These are phyloP conservation scores for Phialophora verrucosa DNA, from an alignment of 2,329 filamentous ascomycete species.

Conservation along the genomic window DNA sequence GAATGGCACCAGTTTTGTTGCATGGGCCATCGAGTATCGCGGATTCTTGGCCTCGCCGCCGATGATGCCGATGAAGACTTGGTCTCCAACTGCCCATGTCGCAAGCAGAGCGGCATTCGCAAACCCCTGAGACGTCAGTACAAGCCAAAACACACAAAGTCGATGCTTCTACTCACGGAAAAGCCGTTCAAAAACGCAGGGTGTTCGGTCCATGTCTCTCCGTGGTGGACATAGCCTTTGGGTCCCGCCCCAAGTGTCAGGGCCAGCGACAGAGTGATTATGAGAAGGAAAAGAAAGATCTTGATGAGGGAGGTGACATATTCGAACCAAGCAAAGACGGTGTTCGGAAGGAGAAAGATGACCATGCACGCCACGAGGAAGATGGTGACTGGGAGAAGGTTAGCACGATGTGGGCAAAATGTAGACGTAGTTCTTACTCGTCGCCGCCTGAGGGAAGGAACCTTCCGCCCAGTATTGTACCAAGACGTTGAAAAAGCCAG, in stretches of 20 bases:
- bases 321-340: slow-evolving; percentile 48
- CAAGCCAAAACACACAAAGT: background rate
- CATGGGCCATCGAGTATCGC: slow-evolving; percentile 46
- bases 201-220: slow-evolving; percentile 44
- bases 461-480: slow-evolving; percentile 40
- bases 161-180: slow-evolving; percentile 24
- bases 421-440: slow-evolving; percentile 17
- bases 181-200: slow-evolving; percentile 47
- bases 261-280: slow-evolving; percentile 47
- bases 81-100: slow-evolving; percentile 43
- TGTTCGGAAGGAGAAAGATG: slow-evolving; percentile 31
- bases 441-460: slow-evolving; percentile 22
- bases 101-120: slow-evolving; percentile 43
- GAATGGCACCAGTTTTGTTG: slow-evolving; percentile 43
- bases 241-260: slow-evolving; percentile 51
- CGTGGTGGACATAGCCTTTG: slow-evolving; percentile 43
- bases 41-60: slow-evolving; percentile 47
- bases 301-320: slow-evolving; percentile 47
- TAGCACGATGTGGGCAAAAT: background rate
- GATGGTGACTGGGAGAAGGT: slow-evolving; percentile 6
- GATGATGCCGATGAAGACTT: slow-evolving; percentile 46
- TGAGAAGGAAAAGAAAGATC: slow-evolving; percentile 46
- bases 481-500: slow-evolving; percentile 39
- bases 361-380: slow-evolving; percentile 1
- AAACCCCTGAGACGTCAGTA: slow-evolving; percentile 41